These are phyloP conservation scores for Komagataella kurtzmanii DNA, from an alignment of 805 yeast species.

Conservation along the genomic window DNA sequence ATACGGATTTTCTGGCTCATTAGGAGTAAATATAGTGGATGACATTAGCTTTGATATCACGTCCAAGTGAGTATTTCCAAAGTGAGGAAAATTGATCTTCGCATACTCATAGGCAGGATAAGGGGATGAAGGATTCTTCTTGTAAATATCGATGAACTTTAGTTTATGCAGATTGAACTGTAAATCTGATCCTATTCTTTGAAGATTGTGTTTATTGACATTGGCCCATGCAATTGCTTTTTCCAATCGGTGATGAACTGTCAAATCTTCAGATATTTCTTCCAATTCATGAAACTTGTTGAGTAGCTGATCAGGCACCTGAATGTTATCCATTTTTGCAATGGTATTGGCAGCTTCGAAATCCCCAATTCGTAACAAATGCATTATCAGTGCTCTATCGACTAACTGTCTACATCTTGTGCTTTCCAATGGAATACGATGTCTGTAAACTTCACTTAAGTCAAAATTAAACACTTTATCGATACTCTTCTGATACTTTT, in stretches of 20 bases:
- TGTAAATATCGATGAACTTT: slow-evolving; percentile 22
- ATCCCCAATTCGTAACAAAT: slow-evolving; percentile 17
- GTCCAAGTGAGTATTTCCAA: slow-evolving; percentile 24
- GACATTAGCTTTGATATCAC: slow-evolving; percentile 31
- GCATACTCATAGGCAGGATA: slow-evolving; percentile 30
- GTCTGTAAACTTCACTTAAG: slow-evolving; percentile 12
- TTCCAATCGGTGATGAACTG: slow-evolving; percentile 20
- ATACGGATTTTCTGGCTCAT: neutral
- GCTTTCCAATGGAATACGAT: slow-evolving; percentile 8
- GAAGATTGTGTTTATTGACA: slow-evolving; percentile 12
- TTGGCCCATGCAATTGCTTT: slow-evolving; percentile 39
- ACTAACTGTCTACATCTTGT: slow-evolving; percentile 6
- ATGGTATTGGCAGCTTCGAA: slow-evolving; percentile 14
- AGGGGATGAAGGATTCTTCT: slow-evolving; percentile 8
- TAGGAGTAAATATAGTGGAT: slow-evolving; percentile 14
- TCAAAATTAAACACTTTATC: slow-evolving; percentile 14
- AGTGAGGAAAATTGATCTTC: slow-evolving; percentile 21
- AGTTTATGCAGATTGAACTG: slow-evolving; percentile 31
- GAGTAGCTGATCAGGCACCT: slow-evolving; percentile 14
- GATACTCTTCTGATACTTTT: slow-evolving; percentile 12
- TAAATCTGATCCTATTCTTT: slow-evolving; percentile 23
- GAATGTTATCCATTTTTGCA: slow-evolving; percentile 16
- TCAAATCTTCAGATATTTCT: slow-evolving; percentile 20
- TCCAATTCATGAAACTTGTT: slow-evolving; percentile 27
- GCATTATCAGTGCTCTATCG: slow-evolving; percentile 17